Conservation (phyloP, 1,284 basidiomycete species). For the Malassezia yamatoensis region DNA sequence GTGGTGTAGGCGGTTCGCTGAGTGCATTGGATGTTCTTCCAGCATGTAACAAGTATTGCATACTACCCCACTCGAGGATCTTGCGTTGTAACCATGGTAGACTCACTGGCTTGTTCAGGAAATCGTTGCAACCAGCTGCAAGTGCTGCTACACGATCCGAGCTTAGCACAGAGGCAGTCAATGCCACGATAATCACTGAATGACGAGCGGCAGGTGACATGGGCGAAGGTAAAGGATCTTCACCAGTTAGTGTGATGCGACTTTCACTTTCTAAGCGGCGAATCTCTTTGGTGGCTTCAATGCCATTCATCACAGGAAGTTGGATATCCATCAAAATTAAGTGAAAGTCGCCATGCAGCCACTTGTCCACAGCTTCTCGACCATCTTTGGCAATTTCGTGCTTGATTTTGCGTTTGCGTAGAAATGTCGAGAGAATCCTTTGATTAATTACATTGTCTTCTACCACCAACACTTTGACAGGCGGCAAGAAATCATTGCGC, state of each 20-base stretch:
- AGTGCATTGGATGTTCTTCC: conserved; percentile 8
- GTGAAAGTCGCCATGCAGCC: conserved; percentile 86
- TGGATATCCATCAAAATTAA: conserved; percentile 99
- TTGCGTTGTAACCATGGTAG: conserved; percentile 93
- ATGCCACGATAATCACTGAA: conserved; percentile 94
- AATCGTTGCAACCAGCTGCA: conserved; percentile 97
- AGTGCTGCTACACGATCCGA: conserved; percentile 88
- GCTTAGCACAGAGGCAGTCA: conserved; percentile 84
- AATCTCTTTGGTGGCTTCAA: conserved; percentile 92
- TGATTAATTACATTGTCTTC: conserved; percentile 95
- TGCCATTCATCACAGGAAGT: conserved; percentile 97
- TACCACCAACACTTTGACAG: conserved; percentile 46
- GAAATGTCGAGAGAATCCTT: conserved; percentile 86
- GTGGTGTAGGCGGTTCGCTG: background rate
- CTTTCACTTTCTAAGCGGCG: conserved; percentile 65
- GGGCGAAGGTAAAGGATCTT: conserved; percentile 10
- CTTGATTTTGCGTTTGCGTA: conserved; percentile 91
- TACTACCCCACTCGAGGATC: conserved; percentile 86
- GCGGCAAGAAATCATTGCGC: conserved; percentile 37
- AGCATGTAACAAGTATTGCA: conserved; percentile 48
- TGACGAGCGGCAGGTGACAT: conserved; percentile 54
- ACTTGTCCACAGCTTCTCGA: conserved; percentile 88
- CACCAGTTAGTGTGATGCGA: background rate
- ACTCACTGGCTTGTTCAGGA: conserved; percentile 92
- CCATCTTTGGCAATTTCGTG: conserved; percentile 92